These are phyloP conservation scores for Leptomonas seymouri DNA, from an alignment of 208 protist species.

Conservation along the genomic window DNA sequence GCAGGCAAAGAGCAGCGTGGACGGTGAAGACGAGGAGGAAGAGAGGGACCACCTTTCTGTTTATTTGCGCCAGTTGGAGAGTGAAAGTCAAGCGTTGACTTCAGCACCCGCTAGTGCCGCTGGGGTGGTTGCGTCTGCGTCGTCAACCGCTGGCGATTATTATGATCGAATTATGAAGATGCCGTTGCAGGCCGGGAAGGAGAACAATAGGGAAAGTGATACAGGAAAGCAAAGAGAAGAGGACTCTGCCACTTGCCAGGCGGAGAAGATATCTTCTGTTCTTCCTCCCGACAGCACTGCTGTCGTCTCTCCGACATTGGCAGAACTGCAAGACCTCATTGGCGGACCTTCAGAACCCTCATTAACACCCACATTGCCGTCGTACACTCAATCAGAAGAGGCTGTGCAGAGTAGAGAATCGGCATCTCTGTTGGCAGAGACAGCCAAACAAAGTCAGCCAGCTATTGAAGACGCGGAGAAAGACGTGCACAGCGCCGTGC, in stretches of 20 bases:
- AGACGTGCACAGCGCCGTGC: slow-evolving; percentile 17
- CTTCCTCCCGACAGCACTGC: not conserved
- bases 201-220: not conserved
- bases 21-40: slow-evolving; percentile 17
- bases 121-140: too few relatives aligned
- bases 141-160: slow-evolving; percentile 27
- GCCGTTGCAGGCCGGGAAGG: slow-evolving; percentile 18
- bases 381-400: not conserved
- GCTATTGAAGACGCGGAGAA: not conserved
- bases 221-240: not conserved
- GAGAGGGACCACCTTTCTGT: slow-evolving; percentile 44
- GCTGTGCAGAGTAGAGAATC: not conserved
- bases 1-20: not conserved
- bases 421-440: not conserved
- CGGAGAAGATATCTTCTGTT: not conserved
- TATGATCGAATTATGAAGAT: slow-evolving; percentile 33
- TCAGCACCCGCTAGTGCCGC: not conserved
- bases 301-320: slow-evolving; percentile 2
- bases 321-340: slow-evolving; percentile 10
- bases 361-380: not conserved
- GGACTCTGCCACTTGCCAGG: not conserved
- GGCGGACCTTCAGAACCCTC: not conserved
- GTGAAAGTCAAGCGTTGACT: not conserved
- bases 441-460: not conserved
- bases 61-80: slow-evolving; percentile 51